A percentile compares a stretch with the other conserved stretches of the same genome.
Evolutionary conservation across 768 basidiomycete species (phyloP).

Genomic region (Dioszegia aurantiaca): DNA sequence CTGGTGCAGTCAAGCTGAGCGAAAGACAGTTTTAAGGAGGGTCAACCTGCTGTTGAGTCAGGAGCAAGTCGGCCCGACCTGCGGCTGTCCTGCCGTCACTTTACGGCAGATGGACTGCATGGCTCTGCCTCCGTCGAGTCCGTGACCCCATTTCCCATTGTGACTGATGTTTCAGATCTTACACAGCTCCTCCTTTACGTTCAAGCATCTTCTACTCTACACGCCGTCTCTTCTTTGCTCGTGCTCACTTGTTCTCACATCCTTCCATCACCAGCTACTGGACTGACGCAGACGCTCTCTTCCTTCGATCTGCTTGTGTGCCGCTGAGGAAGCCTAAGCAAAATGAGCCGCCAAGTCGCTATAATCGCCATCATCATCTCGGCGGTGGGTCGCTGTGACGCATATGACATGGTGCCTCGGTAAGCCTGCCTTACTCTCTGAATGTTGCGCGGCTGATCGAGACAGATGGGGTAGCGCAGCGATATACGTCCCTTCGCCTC

Average conservation of each 20-base stretch:
- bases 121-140: background rate
- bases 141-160: conserved; percentile 14
- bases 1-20: too few species aligned
- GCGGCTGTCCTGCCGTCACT: too few species aligned
- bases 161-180: background rate
- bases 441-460: background rate
- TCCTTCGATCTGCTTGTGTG: too few species aligned
- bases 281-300: too few species aligned
- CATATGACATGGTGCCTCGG: conserved; percentile 20
- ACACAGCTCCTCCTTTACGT: conserved; percentile 4
- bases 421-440: conserved; percentile 9
- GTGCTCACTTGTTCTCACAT: background rate
- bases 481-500: conserved; percentile 55
- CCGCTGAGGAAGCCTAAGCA: background rate
- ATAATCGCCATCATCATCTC: conserved; percentile 5
- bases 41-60: too few species aligned
- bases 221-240: conserved; percentile 5
- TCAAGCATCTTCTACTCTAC: conserved; percentile 17
- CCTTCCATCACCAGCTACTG: background rate
- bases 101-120: too few species aligned
- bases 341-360: conserved; percentile 2
- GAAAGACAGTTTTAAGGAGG: too few species aligned
- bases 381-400: background rate
- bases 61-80: too few species aligned
- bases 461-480: conserved; percentile 82